phyloP scores from a whole-genome alignment of 345 rosid genomes.

The Ailanthus altissimus region DNA sequence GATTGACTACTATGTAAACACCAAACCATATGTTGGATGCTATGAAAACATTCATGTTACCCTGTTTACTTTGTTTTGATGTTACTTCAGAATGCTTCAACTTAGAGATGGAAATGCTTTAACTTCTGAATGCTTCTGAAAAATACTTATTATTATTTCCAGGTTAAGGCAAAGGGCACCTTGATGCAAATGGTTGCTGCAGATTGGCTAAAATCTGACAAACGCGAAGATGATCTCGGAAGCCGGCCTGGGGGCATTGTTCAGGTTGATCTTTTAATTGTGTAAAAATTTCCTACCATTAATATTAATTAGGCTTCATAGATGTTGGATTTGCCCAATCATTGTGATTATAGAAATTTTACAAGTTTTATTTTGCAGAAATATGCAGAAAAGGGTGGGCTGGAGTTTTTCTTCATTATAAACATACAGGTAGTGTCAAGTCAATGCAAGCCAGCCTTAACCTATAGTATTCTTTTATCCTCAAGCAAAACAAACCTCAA shows the following conservation, averaged over 20 bases:
- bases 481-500: conserved; percentile 11
- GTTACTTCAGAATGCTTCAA: conserved; percentile 4
- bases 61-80: conserved; percentile 7
- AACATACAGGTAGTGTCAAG: conserved; percentile 71
- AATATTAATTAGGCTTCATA: background rate
- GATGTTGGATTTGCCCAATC: conserved; percentile 17
- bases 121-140: too few species aligned
- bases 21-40: background rate
- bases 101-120: background rate
- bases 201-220: conserved; percentile 91
- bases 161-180: conserved; percentile 86
- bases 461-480: background rate
- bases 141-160: conserved; percentile 12
- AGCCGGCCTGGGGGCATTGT: conserved; percentile 89
- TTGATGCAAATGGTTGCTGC: conserved; percentile 96
- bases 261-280: conserved; percentile 51
- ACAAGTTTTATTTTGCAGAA: conserved; percentile 52
- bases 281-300: conserved; percentile 18
- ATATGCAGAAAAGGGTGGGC: conserved; percentile 87
- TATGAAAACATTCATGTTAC: background rate
- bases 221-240: conserved; percentile 88
- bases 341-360: conserved; percentile 13
- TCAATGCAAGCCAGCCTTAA: conserved; percentile 8
- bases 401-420: conserved; percentile 84
- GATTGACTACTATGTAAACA: background rate